Evolutionary conservation across 768 basidiomycete species (phyloP).

Genomic region (Xerocomellus intermedius): DNA sequence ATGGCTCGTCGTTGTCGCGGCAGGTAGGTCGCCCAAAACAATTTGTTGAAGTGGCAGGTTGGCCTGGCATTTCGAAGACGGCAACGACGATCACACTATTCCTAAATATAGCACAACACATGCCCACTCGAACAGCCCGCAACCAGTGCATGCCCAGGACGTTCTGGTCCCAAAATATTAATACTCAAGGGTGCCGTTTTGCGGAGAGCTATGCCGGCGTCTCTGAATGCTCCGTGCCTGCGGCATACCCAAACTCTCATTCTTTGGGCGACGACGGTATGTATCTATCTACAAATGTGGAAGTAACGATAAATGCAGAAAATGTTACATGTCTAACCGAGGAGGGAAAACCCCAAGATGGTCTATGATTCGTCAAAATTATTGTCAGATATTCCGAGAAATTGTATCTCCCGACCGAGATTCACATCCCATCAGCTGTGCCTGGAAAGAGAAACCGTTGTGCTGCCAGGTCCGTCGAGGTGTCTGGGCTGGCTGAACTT

Average conservation of each 20-base stretch:
- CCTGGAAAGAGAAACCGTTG: conserved; percentile 20
- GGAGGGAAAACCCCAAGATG: not conserved
- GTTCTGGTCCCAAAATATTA: not conserved
- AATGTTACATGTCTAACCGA: not conserved
- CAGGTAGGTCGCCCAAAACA: conserved; percentile 4
- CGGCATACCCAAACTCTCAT: not conserved
- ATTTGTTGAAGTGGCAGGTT: not conserved
- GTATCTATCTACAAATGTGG: not conserved
- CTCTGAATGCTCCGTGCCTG: not conserved
- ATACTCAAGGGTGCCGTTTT: not conserved
- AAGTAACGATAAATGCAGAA: not conserved
- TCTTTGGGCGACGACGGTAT: not conserved
- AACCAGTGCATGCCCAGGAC: not conserved
- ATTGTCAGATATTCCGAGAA: not conserved
- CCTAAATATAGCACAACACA: not conserved
- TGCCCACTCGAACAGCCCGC: not conserved
- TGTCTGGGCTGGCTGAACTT: conserved; percentile 18
- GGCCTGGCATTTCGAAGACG: conserved; percentile 11
- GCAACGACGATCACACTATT: conserved; percentile 17
- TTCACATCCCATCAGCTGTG: conserved; percentile 13
- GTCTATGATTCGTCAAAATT: conserved; percentile 2
- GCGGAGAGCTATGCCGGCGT: not conserved
- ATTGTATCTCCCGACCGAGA: not conserved
- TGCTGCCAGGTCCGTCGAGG: conserved; percentile 14
- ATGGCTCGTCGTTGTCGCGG: conserved; percentile 5